Base-by-base conservation (phyloP, 169 alveolate species). In the Amoebophrya sp. region DNA sequence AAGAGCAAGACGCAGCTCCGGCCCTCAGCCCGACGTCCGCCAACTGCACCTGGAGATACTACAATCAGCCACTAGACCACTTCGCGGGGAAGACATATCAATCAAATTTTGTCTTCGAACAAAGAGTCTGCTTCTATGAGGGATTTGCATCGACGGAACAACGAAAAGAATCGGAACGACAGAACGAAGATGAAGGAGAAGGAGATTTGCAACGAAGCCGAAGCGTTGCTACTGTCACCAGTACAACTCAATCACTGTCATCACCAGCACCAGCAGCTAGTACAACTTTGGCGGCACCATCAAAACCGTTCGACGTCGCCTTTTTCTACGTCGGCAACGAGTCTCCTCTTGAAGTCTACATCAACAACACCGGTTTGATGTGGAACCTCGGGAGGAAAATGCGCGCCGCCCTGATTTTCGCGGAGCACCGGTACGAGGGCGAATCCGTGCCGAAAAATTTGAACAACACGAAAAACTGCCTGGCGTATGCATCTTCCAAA, bases 361-460 rank as follows among this genome's bases (percentile, higher is more conserved):
- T 89, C 77, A 89, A 89, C 25, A 29, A 40, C 39, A 89, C 91
- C 0, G 91, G 91, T 14, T 38, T 89, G 40, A 89, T 89, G 91
- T 89, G 91, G 91, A 38, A 89, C 40, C 77, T 40, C 41, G 91
- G 41, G 77, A 2, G 33, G 40, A 10, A 77, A 39, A 14, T 77
- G 40, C 0, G 23, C 40, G 89, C 89, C 83, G 38, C 40, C 33
- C 12, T 90, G 33, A 40, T 90, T 0, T 90, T 41, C 54, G 92
- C 89, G 33, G 92, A 90, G 54, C 92, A 90, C 39, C 88, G 92
- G n/a, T 90, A 90, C 54, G 35, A 90, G 55, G 92, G 92, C 32
- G 35, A 47, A 7, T 29, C 33, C 54, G 39, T 33, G 54, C 83
- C 89, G 10, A 0, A 0, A 0, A 32, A 32, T 12, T 3, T n/a